Evolutionary conservation across 176 grass and related monocot species (phyloP).

Genomic region (Eragrostis curvula): DNA sequence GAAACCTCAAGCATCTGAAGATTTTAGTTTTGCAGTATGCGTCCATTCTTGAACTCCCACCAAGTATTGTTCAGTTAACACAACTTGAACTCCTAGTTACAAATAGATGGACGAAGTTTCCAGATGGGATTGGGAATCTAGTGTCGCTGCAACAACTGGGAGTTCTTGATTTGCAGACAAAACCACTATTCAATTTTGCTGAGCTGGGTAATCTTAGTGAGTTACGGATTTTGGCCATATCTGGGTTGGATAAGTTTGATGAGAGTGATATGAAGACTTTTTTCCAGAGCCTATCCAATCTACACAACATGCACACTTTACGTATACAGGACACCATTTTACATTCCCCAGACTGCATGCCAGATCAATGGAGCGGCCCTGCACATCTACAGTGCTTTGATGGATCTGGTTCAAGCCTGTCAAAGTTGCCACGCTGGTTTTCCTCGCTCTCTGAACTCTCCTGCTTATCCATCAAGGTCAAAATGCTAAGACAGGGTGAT

Average conservation of each 20-base stretch:
- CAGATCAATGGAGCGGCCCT: neutral
- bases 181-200: neutral
- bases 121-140: neutral
- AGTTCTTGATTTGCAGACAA: too few species aligned
- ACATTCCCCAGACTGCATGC: too few species aligned
- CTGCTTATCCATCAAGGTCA: neutral
- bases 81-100: neutral
- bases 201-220: neutral
- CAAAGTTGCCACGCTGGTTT: neutral
- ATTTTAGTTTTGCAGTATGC: neutral
- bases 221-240: neutral
- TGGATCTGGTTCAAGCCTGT: rapidly evolving
- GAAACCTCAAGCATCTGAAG: neutral
- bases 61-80: neutral
- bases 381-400: too few species aligned
- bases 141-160: too few species aligned
- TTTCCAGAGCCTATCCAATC: too few species aligned
- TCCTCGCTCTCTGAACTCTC: neutral
- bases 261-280: neutral
- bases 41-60: neutral
- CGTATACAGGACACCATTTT: too few species aligned
- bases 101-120: neutral
- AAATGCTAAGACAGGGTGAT: neutral
- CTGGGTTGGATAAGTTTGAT: too few species aligned
- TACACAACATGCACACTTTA: too few species aligned